phyloP scores from a whole-genome alignment of 352 stramenopile genomes.

The Phytophthora megakarya region DNA sequence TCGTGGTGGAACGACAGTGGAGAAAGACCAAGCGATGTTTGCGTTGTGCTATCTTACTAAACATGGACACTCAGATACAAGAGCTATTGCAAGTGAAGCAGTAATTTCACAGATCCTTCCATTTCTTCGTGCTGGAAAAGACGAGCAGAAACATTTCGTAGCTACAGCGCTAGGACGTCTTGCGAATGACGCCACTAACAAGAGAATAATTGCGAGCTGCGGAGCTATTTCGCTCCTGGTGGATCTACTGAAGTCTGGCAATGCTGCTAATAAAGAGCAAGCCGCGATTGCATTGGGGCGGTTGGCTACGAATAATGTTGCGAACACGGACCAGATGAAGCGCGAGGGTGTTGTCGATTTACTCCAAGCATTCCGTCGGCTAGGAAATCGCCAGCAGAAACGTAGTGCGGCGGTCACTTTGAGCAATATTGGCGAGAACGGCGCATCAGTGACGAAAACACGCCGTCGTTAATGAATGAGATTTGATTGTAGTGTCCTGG shows the following conservation, averaged over 20 bases:
- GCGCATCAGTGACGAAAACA: not conserved
- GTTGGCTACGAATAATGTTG: not conserved
- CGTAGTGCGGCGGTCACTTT: not conserved
- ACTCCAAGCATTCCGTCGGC: not conserved
- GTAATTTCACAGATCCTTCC: conserved; percentile 3
- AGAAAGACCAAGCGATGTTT: not conserved
- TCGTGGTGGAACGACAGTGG: not conserved
- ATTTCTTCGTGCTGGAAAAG: not conserved
- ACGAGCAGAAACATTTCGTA: conserved; percentile 14
- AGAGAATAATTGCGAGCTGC: conserved; percentile 1
- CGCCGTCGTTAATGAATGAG: conserved; percentile 5
- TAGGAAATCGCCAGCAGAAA: conserved; percentile 10
- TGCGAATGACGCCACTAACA: not conserved
- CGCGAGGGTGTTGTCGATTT: not conserved
- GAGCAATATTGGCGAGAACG: not conserved
- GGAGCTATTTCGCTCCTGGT: conserved; percentile 5
- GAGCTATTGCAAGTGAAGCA: not conserved
- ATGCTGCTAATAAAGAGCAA: conserved; percentile 9
- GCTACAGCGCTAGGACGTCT: not conserved
- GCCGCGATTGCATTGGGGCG: conserved; percentile 7
- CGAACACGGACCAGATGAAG: conserved; percentile 2
- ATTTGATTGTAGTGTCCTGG: no score
- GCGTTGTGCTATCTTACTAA: conserved; percentile 1
- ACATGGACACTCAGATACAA: not conserved
- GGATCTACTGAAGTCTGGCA: not conserved